Base-by-base conservation (phyloP, 1,284 basidiomycete species). In the Cutaneotrichosporon sp. region DNA sequence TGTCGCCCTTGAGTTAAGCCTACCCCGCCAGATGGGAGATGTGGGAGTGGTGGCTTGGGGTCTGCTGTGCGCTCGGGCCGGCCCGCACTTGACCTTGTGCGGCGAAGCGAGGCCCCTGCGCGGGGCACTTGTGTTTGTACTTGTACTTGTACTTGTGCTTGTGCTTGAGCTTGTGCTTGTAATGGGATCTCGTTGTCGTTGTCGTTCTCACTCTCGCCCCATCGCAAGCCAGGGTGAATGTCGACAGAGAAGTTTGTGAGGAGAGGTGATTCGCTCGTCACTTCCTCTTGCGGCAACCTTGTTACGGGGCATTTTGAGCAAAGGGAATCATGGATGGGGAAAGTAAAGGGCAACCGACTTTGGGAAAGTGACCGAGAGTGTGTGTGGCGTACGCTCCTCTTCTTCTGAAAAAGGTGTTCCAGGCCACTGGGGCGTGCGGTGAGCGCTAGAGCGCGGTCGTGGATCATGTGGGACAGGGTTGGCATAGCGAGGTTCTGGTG, bases 151-250 rank as follows among this genome's bases (percentile, higher is more conserved):
- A 16, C 34, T 36, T 8, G 34, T 36, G 34, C 34, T 13, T 36
- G 34, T 9, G 36, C 11, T 36, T 7, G 34, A 6, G 32, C 34
- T 36, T 8, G 34, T 36, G 34, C 34, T 13, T 36, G 34, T 36
- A 5, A n/a, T n/a, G n/a, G n/a, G n/a, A n/a, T n/a, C n/a, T n/a
- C n/a, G n/a, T n/a, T 26, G 3, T 26, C 26, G 26, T 26, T 26
- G 26, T 26, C 34, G 34, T 36, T 36, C 2, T 36, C 34, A 5
- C 34, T 36, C 8, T 36, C 11, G 34, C 2, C 5, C 34, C 34
- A 13, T 36, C 50, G 50, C 50, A 51, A 26, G 21, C 14, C 50
- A 16, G 50, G 50, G 26, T 51, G 50, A 13, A 51, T 51, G 50
- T 30, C 50, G 21, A 51, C 26, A 9, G 50, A 30, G 26, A 51